Evolutionary conservation across 176 grass and related monocot species (phyloP).

Genomic region (Tillandsia leiboldiana): DNA sequence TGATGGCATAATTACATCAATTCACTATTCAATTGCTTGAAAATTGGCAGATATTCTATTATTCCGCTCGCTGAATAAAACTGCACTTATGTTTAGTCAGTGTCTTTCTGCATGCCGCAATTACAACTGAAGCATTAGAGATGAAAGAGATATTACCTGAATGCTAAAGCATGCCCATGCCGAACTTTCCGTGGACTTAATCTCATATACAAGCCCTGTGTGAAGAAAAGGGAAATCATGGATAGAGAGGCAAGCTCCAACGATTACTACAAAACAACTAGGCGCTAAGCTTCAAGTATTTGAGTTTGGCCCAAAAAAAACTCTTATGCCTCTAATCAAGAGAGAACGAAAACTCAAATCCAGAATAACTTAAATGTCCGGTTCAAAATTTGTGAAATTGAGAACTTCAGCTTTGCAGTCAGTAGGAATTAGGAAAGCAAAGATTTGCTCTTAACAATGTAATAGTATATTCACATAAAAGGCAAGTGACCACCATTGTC

Average conservation of each 20-base stretch:
- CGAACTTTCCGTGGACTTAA: constrained; percentile 46
- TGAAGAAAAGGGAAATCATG: constrained; percentile 9
- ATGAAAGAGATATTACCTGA: constrained; percentile 32
- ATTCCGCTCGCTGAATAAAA: background rate
- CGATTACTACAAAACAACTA: background rate
- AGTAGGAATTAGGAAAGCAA: too few species aligned
- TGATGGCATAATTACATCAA: too few species aligned
- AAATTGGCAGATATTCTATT: too few species aligned
- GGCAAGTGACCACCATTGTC: too few species aligned
- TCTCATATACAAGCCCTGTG: constrained; percentile 77
- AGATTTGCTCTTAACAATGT: too few species aligned
- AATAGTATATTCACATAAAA: too few species aligned
- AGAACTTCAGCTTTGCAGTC: too few species aligned
- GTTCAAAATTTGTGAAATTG: too few species aligned
- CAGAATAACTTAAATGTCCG: background rate
- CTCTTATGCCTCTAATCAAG: background rate
- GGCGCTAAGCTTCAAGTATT: background rate
- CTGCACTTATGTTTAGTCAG: background rate
- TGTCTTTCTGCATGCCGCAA: background rate
- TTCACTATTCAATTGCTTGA: too few species aligned
- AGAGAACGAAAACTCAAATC: background rate
- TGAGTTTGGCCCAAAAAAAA: background rate
- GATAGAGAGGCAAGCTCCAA: background rate
- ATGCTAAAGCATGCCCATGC: constrained; percentile 40
- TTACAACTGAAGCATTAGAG: background rate